phyloP scores from a whole-genome alignment of 2,329 filamentous ascomycete genomes.

The Curvularia lunata region DNA sequence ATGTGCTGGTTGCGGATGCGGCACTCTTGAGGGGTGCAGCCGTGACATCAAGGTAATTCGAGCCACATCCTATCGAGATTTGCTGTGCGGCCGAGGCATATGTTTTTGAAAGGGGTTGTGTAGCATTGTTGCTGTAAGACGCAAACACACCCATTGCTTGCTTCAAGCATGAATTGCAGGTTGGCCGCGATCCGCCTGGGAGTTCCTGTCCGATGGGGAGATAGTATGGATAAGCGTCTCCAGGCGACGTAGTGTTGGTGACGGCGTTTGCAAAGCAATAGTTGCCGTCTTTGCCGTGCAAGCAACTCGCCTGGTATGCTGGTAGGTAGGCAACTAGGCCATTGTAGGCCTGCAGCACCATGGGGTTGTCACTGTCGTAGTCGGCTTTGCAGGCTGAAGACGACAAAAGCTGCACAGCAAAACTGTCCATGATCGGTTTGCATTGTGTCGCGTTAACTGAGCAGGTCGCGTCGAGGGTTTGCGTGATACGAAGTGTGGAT shows the following conservation, averaged over 20 bases:
- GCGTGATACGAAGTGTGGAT: conserved; percentile 73
- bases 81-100: conserved; percentile 75
- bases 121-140: conserved; percentile 68
- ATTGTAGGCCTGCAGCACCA: conserved; percentile 75
- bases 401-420: conserved; percentile 70
- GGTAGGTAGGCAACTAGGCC: conserved; percentile 79
- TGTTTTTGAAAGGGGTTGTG: conserved; percentile 69
- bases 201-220: conserved; percentile 78
- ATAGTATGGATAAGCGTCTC: conserved; percentile 83
- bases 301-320: conserved; percentile 80
- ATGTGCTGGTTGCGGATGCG: conserved; percentile 28
- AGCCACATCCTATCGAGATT: conserved; percentile 70
- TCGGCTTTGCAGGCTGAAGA: conserved; percentile 74
- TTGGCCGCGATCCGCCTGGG: conserved; percentile 70
- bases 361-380: conserved; percentile 68
- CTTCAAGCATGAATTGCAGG: conserved; percentile 76
- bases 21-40: conserved; percentile 51
- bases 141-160: conserved; percentile 84
- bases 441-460: conserved; percentile 70
- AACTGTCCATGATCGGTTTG: conserved; percentile 65
- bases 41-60: conserved; percentile 59
- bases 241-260: conserved; percentile 72
- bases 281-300: conserved; percentile 68
- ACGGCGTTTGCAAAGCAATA: conserved; percentile 86
- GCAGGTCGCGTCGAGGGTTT: conserved; percentile 81